Base-by-base conservation (phyloP, 169 alveolate species). In the Pseudocohnilembus persalinus region DNA sequence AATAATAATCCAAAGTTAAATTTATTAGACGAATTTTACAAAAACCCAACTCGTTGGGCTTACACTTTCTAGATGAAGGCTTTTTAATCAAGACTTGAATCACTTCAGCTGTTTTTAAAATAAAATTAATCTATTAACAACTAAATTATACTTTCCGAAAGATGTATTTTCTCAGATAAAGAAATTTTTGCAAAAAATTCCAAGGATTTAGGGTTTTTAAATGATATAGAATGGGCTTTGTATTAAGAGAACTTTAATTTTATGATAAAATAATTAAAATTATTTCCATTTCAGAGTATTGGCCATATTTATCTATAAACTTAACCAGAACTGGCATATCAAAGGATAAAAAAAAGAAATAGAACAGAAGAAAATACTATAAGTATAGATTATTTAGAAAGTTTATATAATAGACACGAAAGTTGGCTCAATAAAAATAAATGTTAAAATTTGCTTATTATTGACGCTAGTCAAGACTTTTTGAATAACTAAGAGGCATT, bases 81-180 rank as follows among this genome's bases (percentile, higher is more conserved):
- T 33, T 82, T 73, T 31, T 74, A 34, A 0, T 82, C 87, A 29
- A 73, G 81, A 26, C 49, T 82, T 24, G 74, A 82, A 35, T 74
- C 32, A 82, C 29, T 34, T 30, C 29, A 74, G 25, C 76, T 35
- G 35, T 63, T 76, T n/a, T n/a, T n/a, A n/a, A n/a, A n/a, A 49
- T 76, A 76, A 28, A 74, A 73, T 73, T 11, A 49, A 4, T 49
- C 20, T 11, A 20, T 11, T 49, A 80, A 82, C 26, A 82, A 74
- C 27, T 34, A 49, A 34, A 30, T 74, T 33, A 65, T 82, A 25
- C 31, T 82, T 1, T 34, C 35, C 26, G 87, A 82, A 82, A 82
- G 87, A 82, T 34, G 87, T 74, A 74, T 82, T 29, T 49, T 74
- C 20, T 26, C 79, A 25, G 87, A 82, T 74, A 82, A 82, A 65